These are phyloP conservation scores for Lumnitzera littorea DNA, from an alignment of 345 rosid species.

Conservation along the genomic window DNA sequence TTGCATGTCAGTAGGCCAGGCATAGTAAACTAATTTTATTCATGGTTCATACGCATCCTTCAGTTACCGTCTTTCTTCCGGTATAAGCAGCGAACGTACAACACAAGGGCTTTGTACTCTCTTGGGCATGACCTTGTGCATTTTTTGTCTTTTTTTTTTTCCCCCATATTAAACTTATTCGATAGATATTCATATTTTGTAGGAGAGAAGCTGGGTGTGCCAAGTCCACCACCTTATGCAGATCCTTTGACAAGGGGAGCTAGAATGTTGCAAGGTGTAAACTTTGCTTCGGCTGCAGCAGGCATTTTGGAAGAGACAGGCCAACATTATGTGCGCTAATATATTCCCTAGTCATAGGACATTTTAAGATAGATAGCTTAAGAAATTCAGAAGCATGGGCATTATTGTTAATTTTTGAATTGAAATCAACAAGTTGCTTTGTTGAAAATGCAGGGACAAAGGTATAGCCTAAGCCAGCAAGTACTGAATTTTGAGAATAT, in stretches of 20 bases:
- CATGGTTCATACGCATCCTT: too few relatives aligned
- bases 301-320: slow-evolving; percentile 86
- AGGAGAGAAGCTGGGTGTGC: slow-evolving; percentile 58
- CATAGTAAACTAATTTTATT: too few relatives aligned
- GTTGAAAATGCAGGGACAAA: slow-evolving; percentile 35
- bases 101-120: too few relatives aligned
- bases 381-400: too few relatives aligned
- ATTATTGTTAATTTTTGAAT: too few relatives aligned
- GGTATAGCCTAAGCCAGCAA: slow-evolving; percentile 61
- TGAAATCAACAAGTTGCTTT: background rate
- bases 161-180: too few relatives aligned
- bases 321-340: slow-evolving; percentile 47
- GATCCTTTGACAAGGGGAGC: slow-evolving; percentile 53
- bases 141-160: too few relatives aligned
- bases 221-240: slow-evolving; percentile 55
- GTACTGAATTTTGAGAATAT: slow-evolving; percentile 57
- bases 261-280: slow-evolving; percentile 58
- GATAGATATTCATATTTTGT: background rate
- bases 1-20: too few relatives aligned
- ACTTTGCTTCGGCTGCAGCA: slow-evolving; percentile 88
- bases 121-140: too few relatives aligned
- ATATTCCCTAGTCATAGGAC: background rate
- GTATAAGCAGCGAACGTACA: too few relatives aligned
- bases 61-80: too few relatives aligned
- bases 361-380: too few relatives aligned